Percentiles rank a stretch among this genome's conserved stretches.
Evolutionary conservation across 2,329 filamentous ascomycete species (phyloP).

Genomic region (Pseudogymnoascus sp.): DNA sequence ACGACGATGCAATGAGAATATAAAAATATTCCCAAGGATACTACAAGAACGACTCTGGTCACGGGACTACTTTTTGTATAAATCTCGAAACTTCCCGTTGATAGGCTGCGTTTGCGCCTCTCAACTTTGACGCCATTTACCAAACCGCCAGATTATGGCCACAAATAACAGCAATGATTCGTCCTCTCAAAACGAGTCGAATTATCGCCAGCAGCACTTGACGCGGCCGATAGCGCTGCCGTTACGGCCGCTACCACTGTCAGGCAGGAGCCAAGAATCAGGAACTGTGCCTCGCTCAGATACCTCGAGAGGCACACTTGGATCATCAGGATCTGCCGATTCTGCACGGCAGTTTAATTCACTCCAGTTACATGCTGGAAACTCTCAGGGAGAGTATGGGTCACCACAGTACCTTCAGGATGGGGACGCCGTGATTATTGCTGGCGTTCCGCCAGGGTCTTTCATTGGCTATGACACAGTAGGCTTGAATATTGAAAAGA

Average conservation of each 20-base stretch:
- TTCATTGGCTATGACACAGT: slow-evolving; percentile 28
- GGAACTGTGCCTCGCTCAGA: background rate
- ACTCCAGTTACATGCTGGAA: slow-evolving; percentile 32
- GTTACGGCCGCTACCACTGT: background rate
- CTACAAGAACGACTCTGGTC: slow-evolving; percentile 21
- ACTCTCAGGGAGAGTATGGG: slow-evolving; percentile 15
- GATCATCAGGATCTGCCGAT: background rate
- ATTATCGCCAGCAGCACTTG: background rate
- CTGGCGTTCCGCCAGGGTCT: slow-evolving; percentile 37
- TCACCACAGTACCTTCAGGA: slow-evolving; percentile 26
- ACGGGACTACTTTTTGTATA: slow-evolving; percentile 32
- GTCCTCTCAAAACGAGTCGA: background rate
- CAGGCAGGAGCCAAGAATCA: background rate
- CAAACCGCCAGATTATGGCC: background rate
- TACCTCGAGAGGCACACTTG: background rate
- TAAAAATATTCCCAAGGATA: background rate
- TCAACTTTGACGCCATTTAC: background rate
- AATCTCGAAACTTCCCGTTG: slow-evolving; percentile 25
- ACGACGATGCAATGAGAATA: background rate
- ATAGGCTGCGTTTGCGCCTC: background rate
- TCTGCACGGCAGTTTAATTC: slow-evolving; percentile 25
- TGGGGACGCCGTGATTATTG: slow-evolving; percentile 44
- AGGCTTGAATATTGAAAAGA: slow-evolving; percentile 40
- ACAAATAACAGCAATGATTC: background rate
- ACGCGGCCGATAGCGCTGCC: background rate